phyloP scores from a whole-genome alignment of 2,329 filamentous ascomycete species.

The Epichloe bromicola region DNA sequence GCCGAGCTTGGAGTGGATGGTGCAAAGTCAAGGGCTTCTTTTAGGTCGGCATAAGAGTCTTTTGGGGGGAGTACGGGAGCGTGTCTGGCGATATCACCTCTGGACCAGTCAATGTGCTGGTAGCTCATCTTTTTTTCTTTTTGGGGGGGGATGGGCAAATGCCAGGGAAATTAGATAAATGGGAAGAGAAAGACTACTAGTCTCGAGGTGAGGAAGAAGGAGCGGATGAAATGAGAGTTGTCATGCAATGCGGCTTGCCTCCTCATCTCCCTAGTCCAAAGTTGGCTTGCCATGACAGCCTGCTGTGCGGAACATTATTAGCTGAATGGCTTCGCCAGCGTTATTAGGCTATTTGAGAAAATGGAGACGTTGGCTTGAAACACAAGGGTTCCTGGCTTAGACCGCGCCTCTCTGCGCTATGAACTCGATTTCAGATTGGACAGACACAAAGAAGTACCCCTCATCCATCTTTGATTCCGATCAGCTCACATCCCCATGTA shows the following conservation, averaged over 20 bases:
- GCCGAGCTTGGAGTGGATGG: slow-evolving; percentile 3
- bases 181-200: not conserved
- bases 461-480: too few species aligned
- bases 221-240: not conserved
- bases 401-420: not conserved
- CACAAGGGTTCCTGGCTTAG: slow-evolving; percentile 5
- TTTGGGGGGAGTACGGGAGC: not conserved
- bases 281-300: not conserved
- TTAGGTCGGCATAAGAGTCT: slow-evolving; percentile 4
- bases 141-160: not conserved
- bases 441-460: too few species aligned
- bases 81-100: not conserved
- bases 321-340: not conserved
- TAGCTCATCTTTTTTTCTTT: slow-evolving; percentile 4
- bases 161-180: not conserved
- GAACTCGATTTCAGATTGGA: not conserved
- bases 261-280: not conserved
- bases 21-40: slow-evolving; percentile 6
- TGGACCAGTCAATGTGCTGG: slow-evolving; percentile 1
- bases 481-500: too few species aligned
- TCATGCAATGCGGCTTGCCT: not conserved
- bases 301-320: not conserved
- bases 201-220: not conserved
- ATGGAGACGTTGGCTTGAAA: slow-evolving; percentile 1
- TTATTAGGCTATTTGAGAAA: not conserved